phyloP scores from a whole-genome alignment of 2,329 filamentous ascomycete species.

The Claviceps cyperi region DNA sequence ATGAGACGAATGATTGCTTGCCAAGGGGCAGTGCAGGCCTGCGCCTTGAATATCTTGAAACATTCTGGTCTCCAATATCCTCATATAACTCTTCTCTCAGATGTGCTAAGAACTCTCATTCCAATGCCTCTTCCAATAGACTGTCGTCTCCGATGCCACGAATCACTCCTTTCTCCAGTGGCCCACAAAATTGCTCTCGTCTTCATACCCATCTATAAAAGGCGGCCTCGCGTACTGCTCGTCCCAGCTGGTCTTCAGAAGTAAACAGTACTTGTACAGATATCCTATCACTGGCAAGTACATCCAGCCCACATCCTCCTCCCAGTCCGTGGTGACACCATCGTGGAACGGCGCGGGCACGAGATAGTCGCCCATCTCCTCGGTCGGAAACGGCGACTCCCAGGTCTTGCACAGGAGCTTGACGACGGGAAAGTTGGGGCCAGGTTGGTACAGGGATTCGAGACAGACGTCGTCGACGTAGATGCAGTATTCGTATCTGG shows the following conservation, averaged over 20 bases:
- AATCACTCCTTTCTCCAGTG: background rate
- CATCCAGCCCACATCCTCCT: slow-evolving; percentile 2
- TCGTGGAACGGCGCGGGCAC: background rate
- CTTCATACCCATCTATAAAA: background rate
- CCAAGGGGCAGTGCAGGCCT: no score
- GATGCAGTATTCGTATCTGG: slow-evolving; percentile 2
- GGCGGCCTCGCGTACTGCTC: background rate
- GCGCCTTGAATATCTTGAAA: background rate
- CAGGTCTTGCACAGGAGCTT: background rate
- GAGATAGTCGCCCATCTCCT: background rate
- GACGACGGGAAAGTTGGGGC: background rate
- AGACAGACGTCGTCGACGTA: slow-evolving; percentile 1
- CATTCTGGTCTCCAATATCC: background rate
- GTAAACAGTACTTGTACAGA: background rate
- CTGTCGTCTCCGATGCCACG: no score
- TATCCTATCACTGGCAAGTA: background rate
- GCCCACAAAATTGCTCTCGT: background rate
- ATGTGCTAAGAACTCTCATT: no score
- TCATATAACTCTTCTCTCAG: no score
- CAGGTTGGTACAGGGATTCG: background rate
- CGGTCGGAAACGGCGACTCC: background rate
- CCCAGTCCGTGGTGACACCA: background rate
- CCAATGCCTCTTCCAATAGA: no score
- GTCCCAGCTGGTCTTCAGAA: background rate
- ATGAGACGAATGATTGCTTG: background rate